Percentiles rank a stretch among this genome's conserved stretches.
Evolutionary conservation across 768 basidiomycete genomes (phyloP).

Genomic region (Scleroderma bovista): DNA sequence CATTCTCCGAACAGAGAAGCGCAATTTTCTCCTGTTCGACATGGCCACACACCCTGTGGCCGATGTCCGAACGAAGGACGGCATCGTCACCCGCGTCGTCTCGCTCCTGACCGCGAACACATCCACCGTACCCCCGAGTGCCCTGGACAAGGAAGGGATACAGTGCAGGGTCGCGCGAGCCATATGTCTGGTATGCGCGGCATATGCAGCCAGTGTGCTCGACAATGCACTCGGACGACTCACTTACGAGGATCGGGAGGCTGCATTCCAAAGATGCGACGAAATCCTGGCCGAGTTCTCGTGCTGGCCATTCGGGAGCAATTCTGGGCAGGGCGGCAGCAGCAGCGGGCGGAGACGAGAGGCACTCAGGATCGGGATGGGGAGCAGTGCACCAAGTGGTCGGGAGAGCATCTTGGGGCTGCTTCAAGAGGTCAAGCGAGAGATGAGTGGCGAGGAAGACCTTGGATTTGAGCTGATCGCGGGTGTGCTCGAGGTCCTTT

Average conservation of each 20-base stretch:
- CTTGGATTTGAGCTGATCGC: conserved; percentile 86
- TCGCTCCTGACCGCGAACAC: conserved; percentile 80
- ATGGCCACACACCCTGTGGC: conserved; percentile 99
- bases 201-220: conserved; percentile 91
- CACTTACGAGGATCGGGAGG: conserved; percentile 90
- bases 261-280: conserved; percentile 88
- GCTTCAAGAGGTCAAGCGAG: conserved; percentile 67
- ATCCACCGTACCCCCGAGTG: conserved; percentile 67
- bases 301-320: conserved; percentile 78
- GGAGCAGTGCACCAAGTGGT: conserved; percentile 45
- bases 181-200: conserved; percentile 83
- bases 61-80: conserved; percentile 86
- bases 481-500: conserved; percentile 89
- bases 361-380: conserved; percentile 48
- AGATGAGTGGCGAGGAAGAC: conserved; percentile 72
- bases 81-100: conserved; percentile 70
- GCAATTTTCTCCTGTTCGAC: conserved; percentile 97
- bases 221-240: conserved; percentile 90
- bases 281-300: conserved; percentile 91
- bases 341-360: conserved; percentile 39
- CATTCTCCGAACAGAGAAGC: conserved; percentile 96
- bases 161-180: conserved; percentile 78
- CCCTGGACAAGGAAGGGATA: conserved; percentile 71
- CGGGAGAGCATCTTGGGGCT: conserved; percentile 71
- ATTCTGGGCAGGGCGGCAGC: conserved; percentile 27